Evolutionary conservation across 805 yeast species (phyloP), one percentile per base, ranked within the genome.

Genomic region (Kurtzmaniella cleridarum): DNA sequence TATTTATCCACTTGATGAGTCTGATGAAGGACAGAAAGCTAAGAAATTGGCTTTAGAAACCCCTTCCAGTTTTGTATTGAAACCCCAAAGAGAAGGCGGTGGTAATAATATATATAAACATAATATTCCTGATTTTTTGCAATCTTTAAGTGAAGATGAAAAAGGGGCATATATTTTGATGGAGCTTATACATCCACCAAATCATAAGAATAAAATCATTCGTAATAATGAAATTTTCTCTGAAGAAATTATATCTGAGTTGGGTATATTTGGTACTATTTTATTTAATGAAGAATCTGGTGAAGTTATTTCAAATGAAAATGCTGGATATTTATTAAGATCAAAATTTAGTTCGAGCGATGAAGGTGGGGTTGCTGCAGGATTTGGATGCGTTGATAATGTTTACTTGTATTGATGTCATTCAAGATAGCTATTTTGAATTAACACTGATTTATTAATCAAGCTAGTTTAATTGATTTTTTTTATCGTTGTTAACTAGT

Each of bases 351-450:
- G 86, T 47, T 67, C 83, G 3, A 84, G 95, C 39, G 81, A 93
- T 60, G 99, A 93, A 66, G 98, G 98, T 29, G 99, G 99, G 30
- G 97, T 93, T 27, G 98, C 98, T 16, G 98, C 98, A 12, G 99
- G 99, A 1, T 91, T 86, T 62, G 99, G 98, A 5, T 89, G 97
- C 60, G 86, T 93, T 30, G 98, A 93, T 60, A 84, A 89, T 53
- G 71, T 89, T 28, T 77, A 79, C 43, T 64, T 87, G 31, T 69
- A 73, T 39, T 31, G 16, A 17, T 30, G 7, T 15, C 5, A 5
- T 14, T 12, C 6, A 5, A 16, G 13, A 30, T 7, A 30, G 18
- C n/a, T 29, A 11, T 9, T 29, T 13, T n/a, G 13, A 14, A 10
- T 29, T 14, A 30, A 30, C 30, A 27, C 11, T 27, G 14, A 27